phyloP scores from a whole-genome alignment of 371 early-diverging fungal genomes.

The Apophysomyces elegans region DNA sequence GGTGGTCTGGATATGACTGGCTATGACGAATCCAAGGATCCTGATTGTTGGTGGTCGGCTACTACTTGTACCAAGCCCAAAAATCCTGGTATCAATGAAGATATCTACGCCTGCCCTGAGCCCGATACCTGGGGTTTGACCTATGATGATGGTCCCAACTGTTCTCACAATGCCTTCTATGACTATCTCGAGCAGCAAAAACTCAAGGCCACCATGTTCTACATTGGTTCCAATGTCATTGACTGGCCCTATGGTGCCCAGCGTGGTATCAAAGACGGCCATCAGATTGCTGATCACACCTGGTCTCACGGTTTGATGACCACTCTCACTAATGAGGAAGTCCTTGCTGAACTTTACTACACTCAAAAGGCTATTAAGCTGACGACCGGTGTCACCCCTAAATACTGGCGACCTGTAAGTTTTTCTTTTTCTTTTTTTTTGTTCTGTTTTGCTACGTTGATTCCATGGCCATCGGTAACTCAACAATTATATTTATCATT shows the following conservation, averaged over 20 bases:
- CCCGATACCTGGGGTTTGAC: slow-evolving; percentile 54
- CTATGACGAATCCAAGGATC: slow-evolving; percentile 33
- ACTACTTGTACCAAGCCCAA: slow-evolving; percentile 45
- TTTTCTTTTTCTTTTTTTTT: neutral
- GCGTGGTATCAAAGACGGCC: slow-evolving; percentile 57
- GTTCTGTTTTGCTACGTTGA: neutral
- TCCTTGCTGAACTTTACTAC: slow-evolving; percentile 62
- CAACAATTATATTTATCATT: slow-evolving; percentile 11
- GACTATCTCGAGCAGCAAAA: slow-evolving; percentile 42
- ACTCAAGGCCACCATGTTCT: slow-evolving; percentile 49
- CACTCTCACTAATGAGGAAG: slow-evolving; percentile 53
- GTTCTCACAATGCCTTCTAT: slow-evolving; percentile 57
- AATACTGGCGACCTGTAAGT: slow-evolving; percentile 59
- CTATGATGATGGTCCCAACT: slow-evolving; percentile 57
- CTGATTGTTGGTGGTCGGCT: slow-evolving; percentile 56
- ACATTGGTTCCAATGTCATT: slow-evolving; percentile 53
- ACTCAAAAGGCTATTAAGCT: slow-evolving; percentile 58
- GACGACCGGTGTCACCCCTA: slow-evolving; percentile 57
- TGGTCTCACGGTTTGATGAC: slow-evolving; percentile 65
- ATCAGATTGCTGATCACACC: slow-evolving; percentile 56
- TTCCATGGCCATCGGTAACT: neutral
- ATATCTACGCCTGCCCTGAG: slow-evolving; percentile 44
- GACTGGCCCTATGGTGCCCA: slow-evolving; percentile 57
- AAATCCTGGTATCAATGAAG: slow-evolving; percentile 34
- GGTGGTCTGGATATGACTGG: slow-evolving; percentile 32